Percentiles rank a stretch among this genome's conserved stretches.
These are phyloP conservation scores for Leucosporidium creatinivorum DNA, from an alignment of 768 basidiomycete species.

Conservation along the genomic window DNA sequence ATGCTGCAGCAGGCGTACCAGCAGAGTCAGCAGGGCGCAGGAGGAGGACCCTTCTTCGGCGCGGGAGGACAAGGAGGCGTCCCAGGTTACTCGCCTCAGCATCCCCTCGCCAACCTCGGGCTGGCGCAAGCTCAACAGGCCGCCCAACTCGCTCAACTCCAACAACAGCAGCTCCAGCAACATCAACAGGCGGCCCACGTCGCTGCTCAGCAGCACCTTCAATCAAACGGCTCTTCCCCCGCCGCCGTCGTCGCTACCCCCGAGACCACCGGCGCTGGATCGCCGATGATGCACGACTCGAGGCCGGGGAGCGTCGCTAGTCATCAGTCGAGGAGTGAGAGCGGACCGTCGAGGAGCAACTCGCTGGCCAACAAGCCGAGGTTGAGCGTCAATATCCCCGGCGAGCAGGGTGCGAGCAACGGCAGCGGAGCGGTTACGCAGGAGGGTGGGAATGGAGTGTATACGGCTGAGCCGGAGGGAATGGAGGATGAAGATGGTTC, in stretches of 20 bases:
- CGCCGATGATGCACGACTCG: background rate
- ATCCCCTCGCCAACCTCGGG: background rate
- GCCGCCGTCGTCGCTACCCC: background rate
- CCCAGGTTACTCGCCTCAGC: background rate
- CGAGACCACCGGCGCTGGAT: background rate
- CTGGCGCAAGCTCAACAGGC: background rate
- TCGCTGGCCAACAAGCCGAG: conserved; percentile 8
- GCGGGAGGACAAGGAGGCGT: too few species aligned
- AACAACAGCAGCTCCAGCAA: background rate
- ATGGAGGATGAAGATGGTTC: conserved; percentile 10
- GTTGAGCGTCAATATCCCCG: conserved; percentile 22
- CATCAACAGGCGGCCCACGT: background rate
- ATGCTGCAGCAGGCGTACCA: background rate
- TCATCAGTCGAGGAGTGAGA: background rate
- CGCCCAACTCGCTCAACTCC: conserved; percentile 2
- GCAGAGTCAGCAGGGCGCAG: background rate
- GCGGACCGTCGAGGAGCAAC: background rate
- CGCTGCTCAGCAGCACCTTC: background rate
- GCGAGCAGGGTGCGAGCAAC: conserved; percentile 9
- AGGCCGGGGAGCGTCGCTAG: background rate
- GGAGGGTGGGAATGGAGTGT: background rate
- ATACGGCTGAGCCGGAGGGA: conserved; percentile 5
- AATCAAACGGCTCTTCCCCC: background rate
- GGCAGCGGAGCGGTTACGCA: conserved; percentile 9
- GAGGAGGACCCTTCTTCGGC: background rate